These are phyloP conservation scores for Maudiozyma serrabonitensis DNA, from an alignment of 805 yeast species.

Conservation along the genomic window DNA sequence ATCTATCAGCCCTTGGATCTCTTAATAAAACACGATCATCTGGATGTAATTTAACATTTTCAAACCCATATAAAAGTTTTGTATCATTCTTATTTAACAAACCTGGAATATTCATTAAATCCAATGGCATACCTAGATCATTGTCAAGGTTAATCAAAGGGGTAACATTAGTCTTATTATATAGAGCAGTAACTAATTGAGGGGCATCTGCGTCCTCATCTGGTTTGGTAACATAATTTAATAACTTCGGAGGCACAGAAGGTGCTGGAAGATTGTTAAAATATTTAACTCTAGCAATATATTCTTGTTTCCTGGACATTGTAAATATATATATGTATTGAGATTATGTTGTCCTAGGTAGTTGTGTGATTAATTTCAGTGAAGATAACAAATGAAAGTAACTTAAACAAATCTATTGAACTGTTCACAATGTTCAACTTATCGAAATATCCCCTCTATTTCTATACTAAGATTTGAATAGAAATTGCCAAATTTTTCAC, in stretches of 20 bases:
- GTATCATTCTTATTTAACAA: slow-evolving; percentile 55
- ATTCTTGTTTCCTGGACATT: slow-evolving; percentile 55
- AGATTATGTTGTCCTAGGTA: too few relatives aligned
- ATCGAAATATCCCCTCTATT: too few relatives aligned
- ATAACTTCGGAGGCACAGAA: slow-evolving; percentile 76
- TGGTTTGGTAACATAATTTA: slow-evolving; percentile 39
- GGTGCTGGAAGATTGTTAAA: slow-evolving; percentile 89
- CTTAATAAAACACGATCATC: slow-evolving; percentile 65
- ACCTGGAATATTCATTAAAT: slow-evolving; percentile 56
- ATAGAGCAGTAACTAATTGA: slow-evolving; percentile 54
- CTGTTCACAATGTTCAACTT: too few relatives aligned
- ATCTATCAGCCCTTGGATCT: slow-evolving; percentile 53
- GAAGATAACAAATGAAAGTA: too few relatives aligned
- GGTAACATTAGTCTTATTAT: slow-evolving; percentile 64
- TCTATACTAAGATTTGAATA: too few relatives aligned
- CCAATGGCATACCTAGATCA: slow-evolving; percentile 68
- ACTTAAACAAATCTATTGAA: too few relatives aligned
- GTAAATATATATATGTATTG: background rate
- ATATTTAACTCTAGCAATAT: slow-evolving; percentile 74
- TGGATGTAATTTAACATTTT: slow-evolving; percentile 52
- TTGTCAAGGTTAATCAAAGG: slow-evolving; percentile 51
- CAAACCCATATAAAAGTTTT: slow-evolving; percentile 32
- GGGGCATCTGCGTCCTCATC: slow-evolving; percentile 41
- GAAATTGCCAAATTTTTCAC: too few relatives aligned
- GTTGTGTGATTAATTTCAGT: too few relatives aligned